Evolutionary conservation across 1,284 basidiomycete species (phyloP).

Genomic region (Trichosporon faecale): DNA sequence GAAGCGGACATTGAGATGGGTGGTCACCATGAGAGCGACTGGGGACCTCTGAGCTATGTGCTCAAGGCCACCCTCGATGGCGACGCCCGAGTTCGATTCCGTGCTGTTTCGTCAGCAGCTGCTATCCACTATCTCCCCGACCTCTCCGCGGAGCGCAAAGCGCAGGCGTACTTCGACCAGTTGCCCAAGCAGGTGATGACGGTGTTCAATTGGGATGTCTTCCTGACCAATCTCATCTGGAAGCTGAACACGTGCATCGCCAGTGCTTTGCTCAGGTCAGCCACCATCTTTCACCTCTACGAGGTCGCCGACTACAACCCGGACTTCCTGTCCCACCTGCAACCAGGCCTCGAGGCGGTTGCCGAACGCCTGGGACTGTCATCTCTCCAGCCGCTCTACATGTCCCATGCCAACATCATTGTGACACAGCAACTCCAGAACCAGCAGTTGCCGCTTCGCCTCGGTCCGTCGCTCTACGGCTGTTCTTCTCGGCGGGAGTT

Average conservation of each 20-base stretch:
- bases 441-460: slow-evolving; percentile 59
- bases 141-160: slow-evolving; percentile 26
- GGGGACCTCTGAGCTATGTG: slow-evolving; percentile 49
- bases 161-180: slow-evolving; percentile 29
- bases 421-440: slow-evolving; percentile 38
- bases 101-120: slow-evolving; percentile 64
- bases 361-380: slow-evolving; percentile 67
- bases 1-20: slow-evolving; percentile 33
- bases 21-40: slow-evolving; percentile 11
- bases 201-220: slow-evolving; percentile 57
- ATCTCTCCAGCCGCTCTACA: slow-evolving; percentile 66
- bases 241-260: slow-evolving; percentile 80
- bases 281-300: slow-evolving; percentile 80
- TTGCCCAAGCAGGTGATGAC: slow-evolving; percentile 25
- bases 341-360: slow-evolving; percentile 63
- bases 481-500: slow-evolving; percentile 33
- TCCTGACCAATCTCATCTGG: slow-evolving; percentile 73
- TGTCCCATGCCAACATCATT: slow-evolving; percentile 73
- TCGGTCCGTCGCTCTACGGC: slow-evolving; percentile 63
- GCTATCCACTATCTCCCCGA: slow-evolving; percentile 37
- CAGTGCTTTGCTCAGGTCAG: slow-evolving; percentile 74
- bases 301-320: slow-evolving; percentile 61
- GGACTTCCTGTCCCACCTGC: slow-evolving; percentile 59
- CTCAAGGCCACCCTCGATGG: slow-evolving; percentile 64
- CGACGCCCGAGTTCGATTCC: slow-evolving; percentile 83